Percentiles rank a stretch among this genome's conserved stretches.
phyloP scores from a whole-genome alignment of 148 eudicot species.

The Rhododendron griersonianum region DNA sequence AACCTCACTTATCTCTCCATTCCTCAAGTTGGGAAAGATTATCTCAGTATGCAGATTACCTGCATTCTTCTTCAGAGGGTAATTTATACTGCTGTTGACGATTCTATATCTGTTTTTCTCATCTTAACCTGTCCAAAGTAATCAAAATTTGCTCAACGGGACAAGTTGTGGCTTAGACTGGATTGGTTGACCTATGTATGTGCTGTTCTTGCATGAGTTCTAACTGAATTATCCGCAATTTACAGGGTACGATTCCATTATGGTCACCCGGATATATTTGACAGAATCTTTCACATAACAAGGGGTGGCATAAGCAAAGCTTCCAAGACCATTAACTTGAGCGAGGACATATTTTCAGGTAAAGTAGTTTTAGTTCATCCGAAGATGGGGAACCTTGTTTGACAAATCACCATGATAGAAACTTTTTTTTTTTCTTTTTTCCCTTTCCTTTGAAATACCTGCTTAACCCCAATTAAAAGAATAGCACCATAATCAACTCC shows the following conservation, averaged over 20 bases:
- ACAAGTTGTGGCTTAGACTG: background rate
- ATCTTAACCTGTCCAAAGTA: background rate
- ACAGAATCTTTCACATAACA: slow-evolving; percentile 88
- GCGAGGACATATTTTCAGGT: slow-evolving; percentile 98
- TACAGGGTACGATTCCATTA: slow-evolving; percentile 95
- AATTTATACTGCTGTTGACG: background rate
- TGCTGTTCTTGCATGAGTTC: background rate
- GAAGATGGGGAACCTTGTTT: background rate
- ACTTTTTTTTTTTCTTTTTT: no score
- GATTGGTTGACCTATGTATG: background rate
- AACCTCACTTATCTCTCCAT: background rate
- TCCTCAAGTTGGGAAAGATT: background rate
- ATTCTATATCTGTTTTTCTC: background rate
- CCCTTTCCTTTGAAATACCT: no score
- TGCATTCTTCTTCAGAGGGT: background rate
- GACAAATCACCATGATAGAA: no score
- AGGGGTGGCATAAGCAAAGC: slow-evolving; percentile 98
- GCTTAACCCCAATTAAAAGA: no score
- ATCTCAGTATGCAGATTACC: background rate
- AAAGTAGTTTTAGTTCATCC: slow-evolving; percentile 8
- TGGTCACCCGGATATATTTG: slow-evolving; percentile 98
- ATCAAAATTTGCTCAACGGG: background rate
- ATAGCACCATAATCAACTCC: no score
- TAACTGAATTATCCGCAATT: slow-evolving; percentile 7
- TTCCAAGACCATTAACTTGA: slow-evolving; percentile 80